Evolutionary conservation across 2,329 filamentous ascomycete species (phyloP).

Genomic region (Daldinia sp.): DNA sequence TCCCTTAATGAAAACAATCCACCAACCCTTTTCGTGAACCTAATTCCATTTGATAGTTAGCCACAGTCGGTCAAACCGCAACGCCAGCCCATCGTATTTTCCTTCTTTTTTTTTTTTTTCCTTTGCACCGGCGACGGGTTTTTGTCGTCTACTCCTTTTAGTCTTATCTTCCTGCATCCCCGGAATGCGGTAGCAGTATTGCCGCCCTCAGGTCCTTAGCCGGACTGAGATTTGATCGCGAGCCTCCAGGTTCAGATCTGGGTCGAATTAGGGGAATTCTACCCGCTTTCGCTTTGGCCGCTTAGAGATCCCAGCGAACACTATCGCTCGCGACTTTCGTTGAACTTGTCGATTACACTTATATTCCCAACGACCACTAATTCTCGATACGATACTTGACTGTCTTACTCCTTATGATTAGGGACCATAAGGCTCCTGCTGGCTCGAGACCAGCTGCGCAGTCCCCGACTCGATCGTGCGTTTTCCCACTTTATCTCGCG

Average conservation of each 20-base stretch:
- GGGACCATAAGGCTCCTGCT: slow-evolving; percentile 68
- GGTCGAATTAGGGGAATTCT: slow-evolving; percentile 25
- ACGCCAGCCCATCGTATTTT: slow-evolving; percentile 7
- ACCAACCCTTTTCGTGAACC: slow-evolving; percentile 44
- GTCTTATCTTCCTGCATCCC: slow-evolving; percentile 39
- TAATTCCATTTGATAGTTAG: slow-evolving; percentile 37
- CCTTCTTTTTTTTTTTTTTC: slow-evolving; percentile 18
- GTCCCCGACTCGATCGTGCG: slow-evolving; percentile 68
- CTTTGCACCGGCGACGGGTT: slow-evolving; percentile 22
- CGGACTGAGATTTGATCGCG: slow-evolving; percentile 64
- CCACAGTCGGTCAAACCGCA: slow-evolving; percentile 40
- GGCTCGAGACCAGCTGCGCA: slow-evolving; percentile 70
- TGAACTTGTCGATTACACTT: slow-evolving; percentile 20
- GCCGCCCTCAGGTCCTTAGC: slow-evolving; percentile 70
- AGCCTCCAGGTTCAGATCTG: slow-evolving; percentile 37
- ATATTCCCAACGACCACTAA: slow-evolving; percentile 28
- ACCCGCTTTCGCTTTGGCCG: slow-evolving; percentile 33
- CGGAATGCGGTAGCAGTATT: slow-evolving; percentile 71
- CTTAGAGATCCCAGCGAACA: slow-evolving; percentile 33
- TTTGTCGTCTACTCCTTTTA: slow-evolving; percentile 39
- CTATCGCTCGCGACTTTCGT: slow-evolving; percentile 26
- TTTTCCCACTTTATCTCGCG: slow-evolving; percentile 31
- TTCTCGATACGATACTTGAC: slow-evolving; percentile 37
- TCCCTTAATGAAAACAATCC: slow-evolving; percentile 44
- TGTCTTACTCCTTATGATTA: slow-evolving; percentile 59